Evolutionary conservation across 2,329 filamentous ascomycete genomes (phyloP).

Genomic region (Domatiomyces globalis): DNA sequence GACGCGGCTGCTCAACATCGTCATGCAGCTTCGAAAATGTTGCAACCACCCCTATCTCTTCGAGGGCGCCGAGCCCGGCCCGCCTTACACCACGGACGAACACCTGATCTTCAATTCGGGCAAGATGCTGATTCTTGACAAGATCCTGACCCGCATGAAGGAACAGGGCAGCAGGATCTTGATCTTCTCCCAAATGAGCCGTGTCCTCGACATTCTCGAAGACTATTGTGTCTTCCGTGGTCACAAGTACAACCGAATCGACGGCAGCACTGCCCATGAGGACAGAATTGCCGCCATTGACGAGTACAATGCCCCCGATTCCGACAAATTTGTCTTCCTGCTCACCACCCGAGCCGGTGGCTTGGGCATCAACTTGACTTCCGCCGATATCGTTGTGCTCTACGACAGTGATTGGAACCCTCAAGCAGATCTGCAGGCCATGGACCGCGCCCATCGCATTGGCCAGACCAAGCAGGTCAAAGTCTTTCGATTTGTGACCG

Average conservation of each 20-base stretch:
- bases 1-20: conserved; percentile 90
- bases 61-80: conserved; percentile 90
- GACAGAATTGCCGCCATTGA: conserved; percentile 96
- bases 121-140: conserved; percentile 96
- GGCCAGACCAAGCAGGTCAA: conserved; percentile 96
- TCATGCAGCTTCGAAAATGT: conserved; percentile 98
- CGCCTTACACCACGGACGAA: conserved; percentile 95
- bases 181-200: conserved; percentile 99
- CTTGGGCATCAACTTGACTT: conserved; percentile 89
- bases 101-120: conserved; percentile 86
- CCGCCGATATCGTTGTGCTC: conserved; percentile 85
- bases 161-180: conserved; percentile 85
- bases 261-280: conserved; percentile 91
- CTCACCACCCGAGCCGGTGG: conserved; percentile 92
- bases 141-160: conserved; percentile 69
- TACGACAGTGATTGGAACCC: conserved; percentile 99
- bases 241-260: conserved; percentile 93
- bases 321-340: conserved; percentile 93
- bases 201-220: conserved; percentile 88
- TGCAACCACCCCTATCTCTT: conserved; percentile 98
- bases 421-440: conserved; percentile 93
- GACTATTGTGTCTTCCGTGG: conserved; percentile 95
- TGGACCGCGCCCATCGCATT: conserved; percentile 97
- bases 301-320: conserved; percentile 91
- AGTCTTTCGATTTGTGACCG: conserved; percentile 92